These are phyloP conservation scores for Vickermania ingenoplastis DNA, from an alignment of 208 protist species.

Conservation along the genomic window DNA sequence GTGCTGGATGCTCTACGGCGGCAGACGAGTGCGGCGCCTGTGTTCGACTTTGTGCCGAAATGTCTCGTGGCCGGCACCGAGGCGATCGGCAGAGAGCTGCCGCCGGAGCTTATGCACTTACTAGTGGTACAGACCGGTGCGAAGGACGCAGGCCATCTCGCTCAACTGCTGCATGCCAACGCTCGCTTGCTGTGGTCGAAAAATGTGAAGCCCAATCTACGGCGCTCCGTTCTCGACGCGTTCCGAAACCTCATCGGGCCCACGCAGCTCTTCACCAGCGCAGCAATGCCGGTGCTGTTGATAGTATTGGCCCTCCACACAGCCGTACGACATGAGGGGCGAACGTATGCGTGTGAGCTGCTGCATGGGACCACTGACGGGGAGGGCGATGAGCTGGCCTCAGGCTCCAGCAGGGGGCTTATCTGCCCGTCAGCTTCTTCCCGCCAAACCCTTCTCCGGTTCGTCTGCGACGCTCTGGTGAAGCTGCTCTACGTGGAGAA, in stretches of 20 bases:
- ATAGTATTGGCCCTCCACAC: constrained; percentile 39
- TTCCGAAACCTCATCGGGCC: constrained; percentile 16
- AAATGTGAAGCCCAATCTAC: constrained; percentile 35
- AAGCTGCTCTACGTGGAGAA: constrained; percentile 50
- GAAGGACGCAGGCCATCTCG: constrained; percentile 19
- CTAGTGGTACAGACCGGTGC: constrained; percentile 52
- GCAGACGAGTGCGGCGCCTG: constrained; percentile 10
- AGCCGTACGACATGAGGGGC: constrained; percentile 14
- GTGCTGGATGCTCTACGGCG: constrained; percentile 26
- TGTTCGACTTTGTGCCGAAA: constrained; percentile 26
- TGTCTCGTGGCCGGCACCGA: constrained; percentile 38
- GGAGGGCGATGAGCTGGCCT: constrained; percentile 9
- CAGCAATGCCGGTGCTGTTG: constrained; percentile 56
- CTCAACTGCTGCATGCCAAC: constrained; percentile 27
- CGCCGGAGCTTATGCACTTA: constrained; percentile 13
- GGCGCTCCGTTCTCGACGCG: constrained; percentile 13
- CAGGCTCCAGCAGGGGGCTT: constrained; percentile 10
- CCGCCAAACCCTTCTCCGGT: constrained; percentile 30
- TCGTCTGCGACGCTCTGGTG: constrained; percentile 52
- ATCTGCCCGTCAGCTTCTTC: no score
- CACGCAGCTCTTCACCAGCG: constrained; percentile 10
- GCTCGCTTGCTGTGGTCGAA: constrained; percentile 23
- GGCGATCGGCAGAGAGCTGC: constrained; percentile 26
- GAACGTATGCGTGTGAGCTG: constrained; percentile 42
- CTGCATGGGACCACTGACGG: constrained; percentile 5